These are phyloP conservation scores for Clonostachys sp. DNA, from an alignment of 2,329 filamentous ascomycete genomes.

Conservation along the genomic window DNA sequence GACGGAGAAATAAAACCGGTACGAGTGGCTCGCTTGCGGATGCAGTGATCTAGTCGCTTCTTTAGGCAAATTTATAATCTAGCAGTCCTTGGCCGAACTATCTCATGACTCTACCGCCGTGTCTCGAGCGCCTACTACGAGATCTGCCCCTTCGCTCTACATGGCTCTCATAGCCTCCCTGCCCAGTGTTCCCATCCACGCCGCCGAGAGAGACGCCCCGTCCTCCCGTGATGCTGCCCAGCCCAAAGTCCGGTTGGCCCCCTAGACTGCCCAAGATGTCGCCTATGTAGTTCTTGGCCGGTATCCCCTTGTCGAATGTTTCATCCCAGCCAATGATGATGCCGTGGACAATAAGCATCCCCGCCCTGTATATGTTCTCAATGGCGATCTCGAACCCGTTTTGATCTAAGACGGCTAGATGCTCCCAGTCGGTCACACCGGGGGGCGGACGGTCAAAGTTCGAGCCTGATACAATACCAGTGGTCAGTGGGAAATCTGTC, in stretches of 20 bases:
- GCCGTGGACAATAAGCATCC: slow-evolving; percentile 59
- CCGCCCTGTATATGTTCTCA: slow-evolving; percentile 62
- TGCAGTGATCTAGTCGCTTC: too few species aligned
- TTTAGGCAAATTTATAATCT: too few species aligned
- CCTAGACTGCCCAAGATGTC: slow-evolving; percentile 68
- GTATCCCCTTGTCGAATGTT: slow-evolving; percentile 52
- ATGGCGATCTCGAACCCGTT: slow-evolving; percentile 61
- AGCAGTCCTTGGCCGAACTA: too few species aligned
- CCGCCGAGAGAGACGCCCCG: slow-evolving; percentile 15
- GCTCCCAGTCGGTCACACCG: slow-evolving; percentile 48
- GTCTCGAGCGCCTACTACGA: too few species aligned
- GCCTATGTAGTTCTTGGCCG: slow-evolving; percentile 61
- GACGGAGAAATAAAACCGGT: too few species aligned
- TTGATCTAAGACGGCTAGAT: slow-evolving; percentile 55
- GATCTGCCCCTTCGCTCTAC: too few species aligned
- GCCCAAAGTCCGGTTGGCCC: slow-evolving; percentile 61
- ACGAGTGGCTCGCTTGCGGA: too few species aligned
- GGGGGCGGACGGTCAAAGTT: slow-evolving; percentile 69
- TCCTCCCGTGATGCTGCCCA: slow-evolving; percentile 38
- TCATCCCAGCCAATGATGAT: slow-evolving; percentile 57
- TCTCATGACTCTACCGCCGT: too few species aligned
- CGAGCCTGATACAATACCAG: slow-evolving; percentile 32
- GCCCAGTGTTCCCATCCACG: background rate
- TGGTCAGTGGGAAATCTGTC: background rate
- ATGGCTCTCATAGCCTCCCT: too few species aligned